Evolutionary conservation across 805 yeast species (phyloP).

Genomic region (Tetrapisispora pingtungensis): DNA sequence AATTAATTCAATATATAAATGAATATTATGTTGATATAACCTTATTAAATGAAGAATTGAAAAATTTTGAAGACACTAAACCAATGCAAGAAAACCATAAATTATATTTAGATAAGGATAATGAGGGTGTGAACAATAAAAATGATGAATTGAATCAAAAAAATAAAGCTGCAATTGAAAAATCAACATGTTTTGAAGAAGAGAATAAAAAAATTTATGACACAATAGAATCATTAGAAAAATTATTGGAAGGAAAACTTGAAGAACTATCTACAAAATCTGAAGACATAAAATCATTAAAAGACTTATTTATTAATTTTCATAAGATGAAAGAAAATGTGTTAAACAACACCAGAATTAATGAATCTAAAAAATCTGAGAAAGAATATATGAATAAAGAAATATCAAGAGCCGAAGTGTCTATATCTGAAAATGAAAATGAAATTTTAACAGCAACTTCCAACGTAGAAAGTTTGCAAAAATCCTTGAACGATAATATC

Average conservation of each 20-base stretch:
- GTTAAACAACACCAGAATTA: constrained; percentile 33
- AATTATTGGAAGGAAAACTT: constrained; percentile 23
- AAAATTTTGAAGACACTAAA: constrained; percentile 35
- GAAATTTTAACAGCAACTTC: constrained; percentile 19
- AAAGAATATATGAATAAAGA: constrained; percentile 54
- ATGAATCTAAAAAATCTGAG: constrained; percentile 45
- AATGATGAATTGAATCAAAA: constrained; percentile 30
- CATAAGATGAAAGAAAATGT: constrained; percentile 39
- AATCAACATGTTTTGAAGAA: constrained; percentile 25
- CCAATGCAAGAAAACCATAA: constrained; percentile 35
- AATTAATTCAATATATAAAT: constrained; percentile 47
- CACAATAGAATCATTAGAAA: constrained; percentile 22
- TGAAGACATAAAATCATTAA: constrained; percentile 6
- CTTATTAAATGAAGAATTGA: constrained; percentile 38
- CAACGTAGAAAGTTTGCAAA: constrained; percentile 10
- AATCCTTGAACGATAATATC: constrained; percentile 9
- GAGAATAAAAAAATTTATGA: constrained; percentile 19
- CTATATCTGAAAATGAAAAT: constrained; percentile 37
- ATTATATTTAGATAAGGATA: constrained; percentile 35
- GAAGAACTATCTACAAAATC: constrained; percentile 9
- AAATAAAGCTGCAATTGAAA: constrained; percentile 16
- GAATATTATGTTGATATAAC: constrained; percentile 36
- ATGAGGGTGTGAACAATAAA: constrained; percentile 37
- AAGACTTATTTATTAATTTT: constrained; percentile 22
- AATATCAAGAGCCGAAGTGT: constrained; percentile 40